These are phyloP conservation scores for Coemansia sp. DNA, from an alignment of 192 early-diverging fungal species.

Conservation along the genomic window DNA sequence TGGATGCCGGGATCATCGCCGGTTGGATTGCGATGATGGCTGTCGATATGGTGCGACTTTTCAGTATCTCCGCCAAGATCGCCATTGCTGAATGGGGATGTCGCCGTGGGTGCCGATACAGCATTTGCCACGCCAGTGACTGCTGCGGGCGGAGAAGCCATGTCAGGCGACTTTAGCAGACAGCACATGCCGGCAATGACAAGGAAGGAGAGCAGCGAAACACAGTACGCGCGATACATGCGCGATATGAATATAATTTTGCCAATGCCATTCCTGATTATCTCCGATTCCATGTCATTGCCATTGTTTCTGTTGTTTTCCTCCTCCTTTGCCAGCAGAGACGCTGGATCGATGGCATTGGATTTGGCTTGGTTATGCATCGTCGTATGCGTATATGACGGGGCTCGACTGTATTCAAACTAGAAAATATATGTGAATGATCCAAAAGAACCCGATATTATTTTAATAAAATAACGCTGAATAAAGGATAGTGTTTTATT, in stretches of 20 bases:
- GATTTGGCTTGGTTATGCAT: not conserved
- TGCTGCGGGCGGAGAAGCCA: not conserved
- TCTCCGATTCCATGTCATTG: not conserved
- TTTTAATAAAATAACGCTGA: not conserved
- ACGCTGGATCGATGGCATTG: constrained; percentile 5
- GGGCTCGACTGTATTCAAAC: not conserved
- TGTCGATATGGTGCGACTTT: not conserved
- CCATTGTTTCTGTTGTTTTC: not conserved
- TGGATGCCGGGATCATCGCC: not conserved
- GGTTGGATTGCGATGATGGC: not conserved
- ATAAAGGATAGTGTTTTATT: not conserved
- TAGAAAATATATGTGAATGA: not conserved
- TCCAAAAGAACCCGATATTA: not conserved
- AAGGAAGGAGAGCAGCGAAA: not conserved
- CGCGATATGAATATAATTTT: not conserved
- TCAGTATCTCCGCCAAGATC: not conserved
- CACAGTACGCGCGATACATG: not conserved
- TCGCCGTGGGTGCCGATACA: not conserved
- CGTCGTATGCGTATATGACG: not conserved
- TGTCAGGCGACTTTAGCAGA: not conserved
- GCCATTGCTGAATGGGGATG: not conserved
- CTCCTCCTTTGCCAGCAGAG: no score
- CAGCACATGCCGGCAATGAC: constrained; percentile 1
- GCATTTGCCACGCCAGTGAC: not conserved
- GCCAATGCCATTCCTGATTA: not conserved